phyloP scores from a whole-genome alignment of 148 eudicot species.

The Rhododendron simsii region DNA sequence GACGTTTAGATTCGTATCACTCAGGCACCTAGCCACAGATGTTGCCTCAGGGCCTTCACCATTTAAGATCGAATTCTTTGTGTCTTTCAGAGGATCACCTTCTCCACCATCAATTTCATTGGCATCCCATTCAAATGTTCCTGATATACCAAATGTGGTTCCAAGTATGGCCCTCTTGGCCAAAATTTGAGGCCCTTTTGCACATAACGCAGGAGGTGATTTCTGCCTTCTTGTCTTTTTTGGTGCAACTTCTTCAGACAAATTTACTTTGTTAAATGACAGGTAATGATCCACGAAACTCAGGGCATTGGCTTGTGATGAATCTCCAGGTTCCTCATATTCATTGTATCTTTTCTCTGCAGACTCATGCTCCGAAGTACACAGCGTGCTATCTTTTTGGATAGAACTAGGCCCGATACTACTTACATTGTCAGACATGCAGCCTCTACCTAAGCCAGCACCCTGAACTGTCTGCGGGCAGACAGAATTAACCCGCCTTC shows the following conservation, averaged over 20 bases:
- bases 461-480: not conserved
- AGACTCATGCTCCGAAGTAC: constrained; percentile 11
- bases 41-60: constrained; percentile 8
- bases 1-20: constrained; percentile 10
- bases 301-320: constrained; percentile 42
- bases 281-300: constrained; percentile 55
- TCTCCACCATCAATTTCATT: constrained; percentile 12
- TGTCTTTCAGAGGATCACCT: constrained; percentile 13
- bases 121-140: constrained; percentile 54
- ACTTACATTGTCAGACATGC: constrained; percentile 7
- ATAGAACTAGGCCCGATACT: constrained; percentile 9
- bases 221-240: constrained; percentile 20
- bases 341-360: constrained; percentile 27
- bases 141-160: constrained; percentile 10
- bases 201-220: constrained; percentile 39
- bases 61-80: constrained; percentile 11
- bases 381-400: constrained; percentile 15
- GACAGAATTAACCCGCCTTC: constrained; percentile 20
- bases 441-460: constrained; percentile 13
- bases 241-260: constrained; percentile 20
- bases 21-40: constrained; percentile 17
- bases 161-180: constrained; percentile 37
- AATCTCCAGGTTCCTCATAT: constrained; percentile 51
- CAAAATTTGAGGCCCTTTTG: constrained; percentile 42
- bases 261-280: constrained; percentile 25